These are phyloP conservation scores for Kodamaea ohmeri DNA, from an alignment of 1,139 yeast species.

Conservation along the genomic window DNA sequence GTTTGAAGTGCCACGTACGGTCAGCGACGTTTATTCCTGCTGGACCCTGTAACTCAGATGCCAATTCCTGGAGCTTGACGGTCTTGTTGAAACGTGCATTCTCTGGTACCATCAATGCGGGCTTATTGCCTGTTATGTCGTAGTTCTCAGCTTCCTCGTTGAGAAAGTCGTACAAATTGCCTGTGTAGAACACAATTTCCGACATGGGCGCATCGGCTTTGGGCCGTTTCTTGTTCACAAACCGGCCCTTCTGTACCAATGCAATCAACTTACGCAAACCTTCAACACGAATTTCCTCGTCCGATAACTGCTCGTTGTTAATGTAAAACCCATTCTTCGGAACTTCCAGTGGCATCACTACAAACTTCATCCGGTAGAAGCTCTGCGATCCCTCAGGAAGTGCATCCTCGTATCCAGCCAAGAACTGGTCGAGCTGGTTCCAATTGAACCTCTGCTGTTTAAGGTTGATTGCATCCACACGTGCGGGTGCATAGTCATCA, in stretches of 20 bases:
- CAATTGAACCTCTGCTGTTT: constrained; percentile 67
- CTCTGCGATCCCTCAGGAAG: constrained; percentile 54
- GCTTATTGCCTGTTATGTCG: constrained; percentile 36
- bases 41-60: constrained; percentile 63
- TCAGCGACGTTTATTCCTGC: constrained; percentile 69
- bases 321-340: constrained; percentile 54
- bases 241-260: constrained; percentile 60
- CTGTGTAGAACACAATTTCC: constrained; percentile 84
- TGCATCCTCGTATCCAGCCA: constrained; percentile 87
- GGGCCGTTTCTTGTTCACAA: constrained; percentile 34
- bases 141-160: constrained; percentile 42
- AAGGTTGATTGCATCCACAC: constrained; percentile 53
- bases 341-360: constrained; percentile 70
- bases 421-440: constrained; percentile 85
- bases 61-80: constrained; percentile 45
- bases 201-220: constrained; percentile 54
- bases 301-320: constrained; percentile 60
- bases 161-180: constrained; percentile 70
- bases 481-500: constrained; percentile 57
- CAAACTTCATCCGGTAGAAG: constrained; percentile 74
- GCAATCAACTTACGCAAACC: constrained; percentile 75
- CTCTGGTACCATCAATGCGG: constrained; percentile 36
- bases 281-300: constrained; percentile 84
- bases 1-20: constrained; percentile 87
- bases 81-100: constrained; percentile 35